Percentiles rank a stretch among this genome's conserved stretches.
phyloP scores from a whole-genome alignment of 345 rosid species.

The Diplotaxis tenuifolia region DNA sequence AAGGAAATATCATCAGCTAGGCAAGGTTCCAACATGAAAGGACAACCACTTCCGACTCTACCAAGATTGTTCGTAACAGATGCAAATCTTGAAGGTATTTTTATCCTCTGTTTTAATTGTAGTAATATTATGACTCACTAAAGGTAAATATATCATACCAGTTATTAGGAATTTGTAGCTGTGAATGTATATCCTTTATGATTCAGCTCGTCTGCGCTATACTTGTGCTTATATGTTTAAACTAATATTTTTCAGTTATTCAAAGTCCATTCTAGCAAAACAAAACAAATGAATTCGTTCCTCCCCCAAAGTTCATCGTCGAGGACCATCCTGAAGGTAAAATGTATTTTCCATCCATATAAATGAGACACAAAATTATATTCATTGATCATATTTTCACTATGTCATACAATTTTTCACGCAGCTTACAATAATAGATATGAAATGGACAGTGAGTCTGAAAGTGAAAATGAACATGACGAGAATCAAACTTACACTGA shows the following conservation, averaged over 20 bases:
- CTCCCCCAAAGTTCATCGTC: neutral
- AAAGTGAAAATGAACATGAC: neutral
- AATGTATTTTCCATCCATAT: neutral
- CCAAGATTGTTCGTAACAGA: neutral
- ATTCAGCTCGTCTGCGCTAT: too few relatives aligned
- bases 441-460: neutral
- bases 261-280: too few relatives aligned
- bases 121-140: too few relatives aligned
- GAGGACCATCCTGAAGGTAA: neutral
- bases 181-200: too few relatives aligned
- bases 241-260: too few relatives aligned
- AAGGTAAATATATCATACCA: too few relatives aligned
- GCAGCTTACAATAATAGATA: neutral
- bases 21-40: neutral
- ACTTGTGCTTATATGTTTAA: neutral
- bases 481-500: neutral
- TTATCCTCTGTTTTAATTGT: too few relatives aligned
- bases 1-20: neutral
- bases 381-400: neutral
- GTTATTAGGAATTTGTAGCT: too few relatives aligned
- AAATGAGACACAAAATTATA: too few relatives aligned
- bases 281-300: too few relatives aligned
- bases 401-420: neutral
- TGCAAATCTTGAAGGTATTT: neutral
- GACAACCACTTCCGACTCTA: neutral